Evolutionary conservation across 2,329 filamentous ascomycete species (phyloP).

Genomic region (Arthrobotrys musiformis): DNA sequence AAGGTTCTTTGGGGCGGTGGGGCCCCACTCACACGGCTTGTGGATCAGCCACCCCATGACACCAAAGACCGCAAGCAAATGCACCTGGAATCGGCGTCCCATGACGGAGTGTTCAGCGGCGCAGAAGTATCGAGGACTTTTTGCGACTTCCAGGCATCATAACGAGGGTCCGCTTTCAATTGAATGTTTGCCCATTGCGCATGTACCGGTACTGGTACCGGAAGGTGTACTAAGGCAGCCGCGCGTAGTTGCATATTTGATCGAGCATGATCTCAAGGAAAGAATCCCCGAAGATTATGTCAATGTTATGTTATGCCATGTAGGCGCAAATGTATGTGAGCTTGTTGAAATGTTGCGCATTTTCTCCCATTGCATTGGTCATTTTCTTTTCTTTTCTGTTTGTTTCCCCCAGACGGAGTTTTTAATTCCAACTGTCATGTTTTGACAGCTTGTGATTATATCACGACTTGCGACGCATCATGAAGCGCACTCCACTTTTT

Average conservation of each 20-base stretch:
- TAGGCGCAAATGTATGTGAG: constrained; percentile 8
- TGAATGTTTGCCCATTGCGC: constrained; percentile 26
- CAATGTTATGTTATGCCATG: constrained; percentile 2
- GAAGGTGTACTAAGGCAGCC: constrained; percentile 45
- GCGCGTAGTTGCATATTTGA: constrained; percentile 50
- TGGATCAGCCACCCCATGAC: constrained; percentile 55
- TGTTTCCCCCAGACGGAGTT: constrained; percentile 3
- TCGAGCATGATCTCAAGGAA: constrained; percentile 25
- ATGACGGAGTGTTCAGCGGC: constrained; percentile 43
- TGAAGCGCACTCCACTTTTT: constrained; percentile 10
- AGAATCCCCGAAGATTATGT: constrained; percentile 4
- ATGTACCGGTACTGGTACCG: constrained; percentile 39
- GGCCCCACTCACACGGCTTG: constrained; percentile 53
- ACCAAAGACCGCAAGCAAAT: constrained; percentile 40
- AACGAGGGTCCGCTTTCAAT: constrained; percentile 12
- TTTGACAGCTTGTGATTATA: constrained; percentile 53
- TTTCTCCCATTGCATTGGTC: no score
- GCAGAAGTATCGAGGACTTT: background rate
- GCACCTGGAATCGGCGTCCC: constrained; percentile 44
- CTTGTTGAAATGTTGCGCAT: constrained; percentile 5
- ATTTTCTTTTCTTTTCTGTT: no score
- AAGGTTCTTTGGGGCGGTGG: background rate
- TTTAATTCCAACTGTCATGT: constrained; percentile 28
- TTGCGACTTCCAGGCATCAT: constrained; percentile 38
- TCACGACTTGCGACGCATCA: constrained; percentile 39